Conservation (phyloP, 1,139 yeast genomes). For the Yamadazyma membranifaciens region DNA sequence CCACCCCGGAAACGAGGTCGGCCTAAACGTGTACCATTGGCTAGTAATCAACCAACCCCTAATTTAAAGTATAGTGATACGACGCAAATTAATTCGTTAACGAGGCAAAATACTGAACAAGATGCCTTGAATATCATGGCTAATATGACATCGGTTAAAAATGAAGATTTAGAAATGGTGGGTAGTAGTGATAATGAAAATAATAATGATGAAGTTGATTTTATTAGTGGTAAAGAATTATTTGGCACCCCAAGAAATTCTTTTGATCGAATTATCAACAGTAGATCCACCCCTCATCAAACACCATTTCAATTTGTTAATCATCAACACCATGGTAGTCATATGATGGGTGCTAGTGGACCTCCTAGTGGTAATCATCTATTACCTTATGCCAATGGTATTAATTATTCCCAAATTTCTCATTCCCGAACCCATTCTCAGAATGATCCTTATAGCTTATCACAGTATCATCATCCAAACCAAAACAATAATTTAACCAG, state of each 20-base stretch:
- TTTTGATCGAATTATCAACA: slow-evolving; percentile 31
- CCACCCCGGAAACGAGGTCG: slow-evolving; percentile 48
- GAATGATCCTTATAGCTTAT: slow-evolving; percentile 24
- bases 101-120: slow-evolving; percentile 44
- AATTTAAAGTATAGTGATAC: slow-evolving; percentile 22
- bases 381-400: slow-evolving; percentile 1
- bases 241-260: slow-evolving; percentile 45
- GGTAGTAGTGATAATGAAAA: slow-evolving; percentile 23
- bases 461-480: slow-evolving; percentile 25
- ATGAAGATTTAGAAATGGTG: slow-evolving; percentile 39
- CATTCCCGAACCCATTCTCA: slow-evolving; percentile 12
- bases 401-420: slow-evolving; percentile 4
- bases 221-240: slow-evolving; percentile 41
- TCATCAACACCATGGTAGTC: background rate
- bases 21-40: slow-evolving; percentile 37
- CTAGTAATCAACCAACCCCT: slow-evolving; percentile 19
- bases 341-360: background rate
- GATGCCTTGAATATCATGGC: slow-evolving; percentile 35
- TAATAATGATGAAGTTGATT: slow-evolving; percentile 27
- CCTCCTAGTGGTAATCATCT: slow-evolving; percentile 1
- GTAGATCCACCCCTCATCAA: slow-evolving; percentile 12
- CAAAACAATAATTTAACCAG: slow-evolving; percentile 17
- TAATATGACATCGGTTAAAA: slow-evolving; percentile 20
- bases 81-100: slow-evolving; percentile 26
- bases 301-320: slow-evolving; percentile 5